A percentile compares a stretch with the other conserved stretches of the same genome.
Conservation (phyloP, 208 protist genomes). For the Crithidia mellificae region DNA sequence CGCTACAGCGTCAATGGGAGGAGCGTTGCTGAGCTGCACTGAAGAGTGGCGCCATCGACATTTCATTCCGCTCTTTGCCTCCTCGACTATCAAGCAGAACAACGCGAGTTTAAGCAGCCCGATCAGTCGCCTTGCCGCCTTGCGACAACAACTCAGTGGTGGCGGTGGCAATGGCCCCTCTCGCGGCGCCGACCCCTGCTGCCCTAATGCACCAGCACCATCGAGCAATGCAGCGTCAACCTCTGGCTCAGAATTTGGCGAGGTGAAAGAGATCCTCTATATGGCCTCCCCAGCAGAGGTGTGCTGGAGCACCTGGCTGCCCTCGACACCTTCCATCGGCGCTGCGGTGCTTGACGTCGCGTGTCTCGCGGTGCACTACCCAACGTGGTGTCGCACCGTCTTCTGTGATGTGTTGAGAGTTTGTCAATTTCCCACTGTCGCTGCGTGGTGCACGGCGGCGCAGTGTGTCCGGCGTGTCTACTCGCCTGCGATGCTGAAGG, state of each 20-base stretch:
- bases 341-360: too few relatives aligned
- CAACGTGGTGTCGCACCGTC: slow-evolving; percentile 11
- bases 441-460: slow-evolving; percentile 46
- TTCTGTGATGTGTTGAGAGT: slow-evolving; percentile 37
- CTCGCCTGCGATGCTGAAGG: slow-evolving; percentile 12
- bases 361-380: slow-evolving; percentile 30
- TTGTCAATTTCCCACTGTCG: slow-evolving; percentile 35
- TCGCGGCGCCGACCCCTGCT: too few relatives aligned
- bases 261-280: slow-evolving; percentile 12
- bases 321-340: too few relatives aligned
- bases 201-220: too few relatives aligned
- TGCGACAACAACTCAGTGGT: slow-evolving; percentile 8
- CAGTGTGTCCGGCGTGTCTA: slow-evolving; percentile 12
- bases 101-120: background rate
- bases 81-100: background rate
- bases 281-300: slow-evolving; percentile 49
- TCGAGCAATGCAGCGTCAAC: too few relatives aligned
- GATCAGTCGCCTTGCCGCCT: slow-evolving; percentile 14
- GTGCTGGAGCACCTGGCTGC: slow-evolving; percentile 46
- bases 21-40: background rate
- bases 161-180: too few relatives aligned
- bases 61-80: slow-evolving; percentile 24
- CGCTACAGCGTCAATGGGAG: too few relatives aligned
- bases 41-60: slow-evolving; percentile 5
- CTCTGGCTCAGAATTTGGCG: background rate